These are phyloP conservation scores for Setomelanomma holmii DNA, from an alignment of 2,329 filamentous ascomycete genomes.

Conservation along the genomic window DNA sequence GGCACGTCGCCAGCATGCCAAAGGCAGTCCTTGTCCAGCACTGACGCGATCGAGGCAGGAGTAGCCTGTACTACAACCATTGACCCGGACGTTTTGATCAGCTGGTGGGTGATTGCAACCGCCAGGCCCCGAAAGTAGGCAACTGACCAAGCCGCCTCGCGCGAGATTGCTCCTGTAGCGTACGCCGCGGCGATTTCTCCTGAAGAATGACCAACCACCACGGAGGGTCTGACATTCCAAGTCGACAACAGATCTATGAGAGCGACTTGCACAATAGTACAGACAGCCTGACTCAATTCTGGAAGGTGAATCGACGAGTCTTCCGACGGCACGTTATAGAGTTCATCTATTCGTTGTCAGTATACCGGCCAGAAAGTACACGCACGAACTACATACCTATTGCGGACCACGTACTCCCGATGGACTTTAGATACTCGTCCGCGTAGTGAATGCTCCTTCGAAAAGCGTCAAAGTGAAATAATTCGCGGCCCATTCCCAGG, in stretches of 20 bases:
- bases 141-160: slow-evolving; percentile 19
- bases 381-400: not conserved
- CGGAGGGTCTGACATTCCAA: slow-evolving; percentile 17
- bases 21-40: slow-evolving; percentile 12
- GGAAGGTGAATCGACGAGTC: slow-evolving; percentile 16
- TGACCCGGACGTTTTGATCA: slow-evolving; percentile 42
- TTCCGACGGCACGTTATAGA: slow-evolving; percentile 9
- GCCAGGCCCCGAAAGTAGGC: slow-evolving; percentile 22
- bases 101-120: slow-evolving; percentile 39
- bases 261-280: slow-evolving; percentile 28
- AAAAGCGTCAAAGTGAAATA: slow-evolving; percentile 23
- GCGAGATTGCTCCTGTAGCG: slow-evolving; percentile 14
- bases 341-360: slow-evolving; percentile 9
- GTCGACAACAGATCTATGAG: slow-evolving; percentile 22
- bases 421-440: slow-evolving; percentile 12
- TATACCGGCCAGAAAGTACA: not conserved
- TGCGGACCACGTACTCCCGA: slow-evolving; percentile 23
- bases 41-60: slow-evolving; percentile 1
- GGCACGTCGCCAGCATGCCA: slow-evolving; percentile 6
- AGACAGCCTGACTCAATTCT: slow-evolving; percentile 27
- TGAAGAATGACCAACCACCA: slow-evolving; percentile 39
- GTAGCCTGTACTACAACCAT: slow-evolving; percentile 35
- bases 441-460: slow-evolving; percentile 11
- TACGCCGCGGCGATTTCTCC: slow-evolving; percentile 46
- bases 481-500: slow-evolving; percentile 29